phyloP scores from a whole-genome alignment of 495 filamentous ascomycete species.

The Cercophora scortea region DNA sequence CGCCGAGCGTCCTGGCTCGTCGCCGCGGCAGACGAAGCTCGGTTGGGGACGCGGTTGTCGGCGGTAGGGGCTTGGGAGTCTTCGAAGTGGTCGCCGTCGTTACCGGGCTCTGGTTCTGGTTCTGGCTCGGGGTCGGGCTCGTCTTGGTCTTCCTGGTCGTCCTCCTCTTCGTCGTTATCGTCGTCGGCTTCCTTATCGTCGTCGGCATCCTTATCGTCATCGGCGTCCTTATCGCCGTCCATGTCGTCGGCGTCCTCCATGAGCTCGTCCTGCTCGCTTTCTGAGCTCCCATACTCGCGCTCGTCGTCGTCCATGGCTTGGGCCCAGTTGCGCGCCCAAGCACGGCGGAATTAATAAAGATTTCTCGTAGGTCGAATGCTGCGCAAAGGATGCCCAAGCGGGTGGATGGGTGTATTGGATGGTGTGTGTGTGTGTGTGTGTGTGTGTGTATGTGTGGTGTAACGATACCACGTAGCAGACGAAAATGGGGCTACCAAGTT shows the following conservation, averaged over 20 bases:
- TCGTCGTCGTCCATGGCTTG: conserved; percentile 33
- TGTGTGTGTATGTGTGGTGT: too few species aligned
- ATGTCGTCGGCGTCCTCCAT: conserved; percentile 57
- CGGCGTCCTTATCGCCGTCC: conserved; percentile 50
- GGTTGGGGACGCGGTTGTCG: conserved; percentile 1
- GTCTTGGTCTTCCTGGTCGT: conserved; percentile 52
- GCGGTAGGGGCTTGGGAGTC: neutral
- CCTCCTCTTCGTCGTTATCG: conserved; percentile 49
- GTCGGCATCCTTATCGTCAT: conserved; percentile 54
- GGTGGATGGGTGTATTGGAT: too few species aligned
- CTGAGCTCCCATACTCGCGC: conserved; percentile 41
- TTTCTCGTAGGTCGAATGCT: too few species aligned
- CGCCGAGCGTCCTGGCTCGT: conserved; percentile 14
- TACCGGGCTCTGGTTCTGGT: conserved; percentile 27
- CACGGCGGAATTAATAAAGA: too few species aligned
- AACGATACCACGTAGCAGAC: too few species aligned
- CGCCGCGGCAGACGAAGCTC: neutral
- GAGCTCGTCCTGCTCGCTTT: conserved; percentile 58
- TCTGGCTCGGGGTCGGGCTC: conserved; percentile 3
- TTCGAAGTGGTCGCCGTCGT: conserved; percentile 17
- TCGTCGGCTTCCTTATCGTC: conserved; percentile 52
- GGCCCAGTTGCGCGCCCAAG: too few species aligned
- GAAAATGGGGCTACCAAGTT: too few species aligned
- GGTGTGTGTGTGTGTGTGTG: too few species aligned
- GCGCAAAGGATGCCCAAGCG: too few species aligned